These are phyloP conservation scores for Penicillium herquei DNA, from an alignment of 495 filamentous ascomycete species.

Conservation along the genomic window DNA sequence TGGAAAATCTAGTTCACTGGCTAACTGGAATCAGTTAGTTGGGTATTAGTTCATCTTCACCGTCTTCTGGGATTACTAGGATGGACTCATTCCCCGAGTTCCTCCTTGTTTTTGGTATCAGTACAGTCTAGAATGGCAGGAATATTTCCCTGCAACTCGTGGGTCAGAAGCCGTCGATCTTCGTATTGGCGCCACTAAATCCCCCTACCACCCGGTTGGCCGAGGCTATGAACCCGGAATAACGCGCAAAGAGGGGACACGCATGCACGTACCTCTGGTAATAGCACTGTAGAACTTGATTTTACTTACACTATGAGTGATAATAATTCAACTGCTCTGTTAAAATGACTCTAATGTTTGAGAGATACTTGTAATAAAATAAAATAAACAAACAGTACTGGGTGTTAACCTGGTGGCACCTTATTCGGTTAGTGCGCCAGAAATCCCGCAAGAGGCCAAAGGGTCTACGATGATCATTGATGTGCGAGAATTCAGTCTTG, in stretches of 20 bases:
- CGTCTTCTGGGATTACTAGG: no score
- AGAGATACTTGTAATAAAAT: no score
- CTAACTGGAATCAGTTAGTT: no score
- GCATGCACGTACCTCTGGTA: no score
- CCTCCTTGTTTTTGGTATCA: background rate
- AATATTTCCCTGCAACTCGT: background rate
- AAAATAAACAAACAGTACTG: no score
- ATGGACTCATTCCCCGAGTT: no score
- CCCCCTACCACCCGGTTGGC: background rate
- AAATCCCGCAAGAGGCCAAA: slow-evolving; percentile 8
- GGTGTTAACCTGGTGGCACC: no score
- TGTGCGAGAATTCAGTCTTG: background rate
- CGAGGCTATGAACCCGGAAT: slow-evolving; percentile 1
- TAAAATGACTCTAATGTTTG: no score
- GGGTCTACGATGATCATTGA: background rate
- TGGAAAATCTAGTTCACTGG: background rate
- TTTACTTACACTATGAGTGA: no score
- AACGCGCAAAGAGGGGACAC: background rate
- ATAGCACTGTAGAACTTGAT: no score
- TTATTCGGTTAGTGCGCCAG: slow-evolving; percentile 1
- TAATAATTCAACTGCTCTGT: no score
- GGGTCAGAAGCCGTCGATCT: slow-evolving; percentile 7
- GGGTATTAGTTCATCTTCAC: no score
- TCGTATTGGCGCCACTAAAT: slow-evolving; percentile 12
- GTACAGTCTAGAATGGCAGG: background rate